Conservation (phyloP, 108 stramenopile genomes). For the Mediolabrus comicus region DNA sequence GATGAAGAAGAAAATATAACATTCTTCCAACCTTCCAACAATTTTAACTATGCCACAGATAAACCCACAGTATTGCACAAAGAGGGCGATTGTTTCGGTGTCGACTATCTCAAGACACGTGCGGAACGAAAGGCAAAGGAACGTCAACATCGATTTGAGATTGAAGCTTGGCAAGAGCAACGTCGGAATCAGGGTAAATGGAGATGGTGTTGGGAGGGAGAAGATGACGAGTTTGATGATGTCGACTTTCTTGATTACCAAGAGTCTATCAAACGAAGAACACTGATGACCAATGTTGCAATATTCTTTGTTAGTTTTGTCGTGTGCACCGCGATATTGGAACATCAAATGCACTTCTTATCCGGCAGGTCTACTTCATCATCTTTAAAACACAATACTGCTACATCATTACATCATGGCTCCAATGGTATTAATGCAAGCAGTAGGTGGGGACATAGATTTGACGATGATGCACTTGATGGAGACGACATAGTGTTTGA, state of each 20-base stretch:
- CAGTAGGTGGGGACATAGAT: constrained; percentile 15
- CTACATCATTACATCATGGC: background rate
- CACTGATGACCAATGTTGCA: background rate
- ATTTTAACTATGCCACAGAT: constrained; percentile 8
- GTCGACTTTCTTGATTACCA: background rate
- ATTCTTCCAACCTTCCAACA: constrained; percentile 9
- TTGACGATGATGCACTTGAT: constrained; percentile 10
- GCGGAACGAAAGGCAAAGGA: constrained; percentile 3
- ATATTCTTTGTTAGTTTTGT: background rate
- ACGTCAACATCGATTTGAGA: background rate
- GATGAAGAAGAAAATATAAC: constrained; percentile 12
- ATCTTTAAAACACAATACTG: background rate
- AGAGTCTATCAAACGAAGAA: background rate
- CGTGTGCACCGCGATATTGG: background rate
- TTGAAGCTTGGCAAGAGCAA: background rate
- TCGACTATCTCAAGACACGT: constrained; percentile 3
- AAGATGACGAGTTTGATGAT: background rate
- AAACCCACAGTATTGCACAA: background rate
- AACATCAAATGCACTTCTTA: background rate
- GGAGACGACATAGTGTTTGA: background rate
- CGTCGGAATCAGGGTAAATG: background rate
- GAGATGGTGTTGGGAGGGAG: background rate
- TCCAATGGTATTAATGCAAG: background rate
- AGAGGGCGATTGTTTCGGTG: background rate
- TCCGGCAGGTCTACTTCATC: background rate